phyloP scores from a whole-genome alignment of 2,329 filamentous ascomycete genomes.

The Rugonectria rugulosa region DNA sequence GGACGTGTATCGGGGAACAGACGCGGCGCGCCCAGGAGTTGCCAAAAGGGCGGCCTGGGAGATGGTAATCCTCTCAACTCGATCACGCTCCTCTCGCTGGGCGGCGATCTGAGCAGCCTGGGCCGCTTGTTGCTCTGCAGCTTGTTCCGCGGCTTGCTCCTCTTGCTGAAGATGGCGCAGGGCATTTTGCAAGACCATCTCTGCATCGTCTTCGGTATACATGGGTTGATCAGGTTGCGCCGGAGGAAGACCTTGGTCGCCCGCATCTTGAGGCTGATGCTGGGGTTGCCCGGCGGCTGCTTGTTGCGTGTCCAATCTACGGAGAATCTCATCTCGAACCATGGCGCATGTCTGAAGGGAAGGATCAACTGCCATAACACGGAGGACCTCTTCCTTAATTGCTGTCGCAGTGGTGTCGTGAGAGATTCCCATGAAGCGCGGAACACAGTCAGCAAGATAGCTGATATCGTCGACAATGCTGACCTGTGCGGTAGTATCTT shows the following conservation, averaged over 20 bases:
- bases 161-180: conserved; percentile 66
- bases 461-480: conserved; percentile 63
- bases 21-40: conserved; percentile 40
- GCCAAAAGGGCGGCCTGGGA: conserved; percentile 43
- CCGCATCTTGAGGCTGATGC: conserved; percentile 34
- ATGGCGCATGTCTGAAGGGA: conserved; percentile 62
- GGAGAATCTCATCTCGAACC: conserved; percentile 65
- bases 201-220: conserved; percentile 62
- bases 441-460: conserved; percentile 67
- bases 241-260: conserved; percentile 38
- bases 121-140: conserved; percentile 61
- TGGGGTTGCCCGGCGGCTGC: conserved; percentile 31
- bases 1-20: conserved; percentile 44
- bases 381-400: conserved; percentile 64
- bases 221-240: conserved; percentile 48
- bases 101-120: too few relatives aligned
- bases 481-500: conserved; percentile 50
- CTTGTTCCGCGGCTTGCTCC: conserved; percentile 65
- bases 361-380: conserved; percentile 63
- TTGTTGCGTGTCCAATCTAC: conserved; percentile 40
- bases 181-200: conserved; percentile 66
- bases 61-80: conserved; percentile 50
- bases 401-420: conserved; percentile 66
- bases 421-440: conserved; percentile 65
- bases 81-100: conserved; percentile 60